phyloP scores from a whole-genome alignment of 768 basidiomycete species.

The Tricholoma matsutake region DNA sequence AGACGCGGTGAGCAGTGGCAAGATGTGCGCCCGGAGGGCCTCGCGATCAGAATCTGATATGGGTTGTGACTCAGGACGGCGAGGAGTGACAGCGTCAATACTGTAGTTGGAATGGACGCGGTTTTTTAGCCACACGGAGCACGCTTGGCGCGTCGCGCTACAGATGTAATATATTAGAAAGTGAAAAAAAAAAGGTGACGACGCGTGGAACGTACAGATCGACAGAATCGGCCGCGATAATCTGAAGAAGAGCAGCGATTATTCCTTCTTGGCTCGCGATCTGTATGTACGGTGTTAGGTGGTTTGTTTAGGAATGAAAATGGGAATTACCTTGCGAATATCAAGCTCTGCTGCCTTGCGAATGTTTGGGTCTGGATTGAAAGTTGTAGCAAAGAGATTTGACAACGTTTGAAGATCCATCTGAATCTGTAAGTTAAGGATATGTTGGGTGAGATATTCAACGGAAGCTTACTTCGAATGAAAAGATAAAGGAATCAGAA shows the following conservation, averaged over 20 bases:
- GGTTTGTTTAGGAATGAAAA: too few relatives aligned
- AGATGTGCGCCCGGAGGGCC: conserved; percentile 63
- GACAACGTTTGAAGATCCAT: conserved; percentile 80
- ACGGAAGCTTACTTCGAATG: too few relatives aligned
- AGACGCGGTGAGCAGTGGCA: conserved; percentile 67
- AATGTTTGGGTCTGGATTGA: conserved; percentile 81
- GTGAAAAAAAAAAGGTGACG: conserved; percentile 6
- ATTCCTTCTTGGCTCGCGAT: conserved; percentile 79
- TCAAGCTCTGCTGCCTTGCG: conserved; percentile 84
- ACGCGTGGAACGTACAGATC: conserved; percentile 66
- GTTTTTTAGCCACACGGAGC: conserved; percentile 89
- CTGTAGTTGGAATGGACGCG: conserved; percentile 70
- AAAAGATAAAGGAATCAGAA: too few relatives aligned
- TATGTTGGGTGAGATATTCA: too few relatives aligned
- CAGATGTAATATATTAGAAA: not conserved
- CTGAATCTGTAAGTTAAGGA: too few relatives aligned
- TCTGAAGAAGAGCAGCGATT: conserved; percentile 79
- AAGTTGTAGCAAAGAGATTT: conserved; percentile 76
- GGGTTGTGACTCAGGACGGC: conserved; percentile 58
- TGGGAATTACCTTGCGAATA: conserved; percentile 88
- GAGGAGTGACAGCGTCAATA: conserved; percentile 34
- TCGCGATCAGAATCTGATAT: conserved; percentile 69
- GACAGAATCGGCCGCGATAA: conserved; percentile 74
- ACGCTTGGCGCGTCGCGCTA: conserved; percentile 81
- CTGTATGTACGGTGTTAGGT: conserved; percentile 38